Evolutionary conservation across 1,139 yeast genomes (phyloP), one percentile per base, ranked within the genome.

Genomic region (Hansenula lynferdii): DNA sequence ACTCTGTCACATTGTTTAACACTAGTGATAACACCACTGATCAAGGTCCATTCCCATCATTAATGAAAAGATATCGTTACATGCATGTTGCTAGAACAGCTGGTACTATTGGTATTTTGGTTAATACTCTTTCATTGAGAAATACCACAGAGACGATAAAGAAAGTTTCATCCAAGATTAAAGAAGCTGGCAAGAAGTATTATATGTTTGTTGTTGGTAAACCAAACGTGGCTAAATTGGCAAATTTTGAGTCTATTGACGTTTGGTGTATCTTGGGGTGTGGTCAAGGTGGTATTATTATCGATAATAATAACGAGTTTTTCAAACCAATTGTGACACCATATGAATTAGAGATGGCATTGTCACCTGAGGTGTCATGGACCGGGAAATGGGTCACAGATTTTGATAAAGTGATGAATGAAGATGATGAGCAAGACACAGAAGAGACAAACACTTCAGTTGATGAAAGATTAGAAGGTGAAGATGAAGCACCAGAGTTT

Each of bases 201-300:
- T 92, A 92, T 56, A 73, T 87, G 53, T 89, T 92, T 64, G 97
- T 90, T 7, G 97, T 92, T 8, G 99, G 99, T 14, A 94, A 94
- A 58, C 97, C 97, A n/a, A 92, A 92, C 55, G 97, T 92, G 6
- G 96, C 98, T 29, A 92, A 92, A 54, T 68, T 92, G 39, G 98
- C 98, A 11, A 92, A 92, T 60, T 92, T 94, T 57, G 97, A 90
- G 47, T 80, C 80, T 17, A 76, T 92, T 15, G 98, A 92, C 51
- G 72, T 85, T 21, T 92, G 98, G 97, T 90, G 95, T 54, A 77
- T 92, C 15, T 63, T 92, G 18, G 98, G 98, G 0, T 94, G 99
- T 61, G 90, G 95, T 14, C 89, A 89, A 51, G 92, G 95, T 41
- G 97, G 98, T 6, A 82, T 92, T 16, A 80, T 92, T 31, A 62